Percentiles rank a stretch among this genome's conserved stretches.
phyloP scores from a whole-genome alignment of 2,329 filamentous ascomycete genomes.

The Xylariales sp. region DNA sequence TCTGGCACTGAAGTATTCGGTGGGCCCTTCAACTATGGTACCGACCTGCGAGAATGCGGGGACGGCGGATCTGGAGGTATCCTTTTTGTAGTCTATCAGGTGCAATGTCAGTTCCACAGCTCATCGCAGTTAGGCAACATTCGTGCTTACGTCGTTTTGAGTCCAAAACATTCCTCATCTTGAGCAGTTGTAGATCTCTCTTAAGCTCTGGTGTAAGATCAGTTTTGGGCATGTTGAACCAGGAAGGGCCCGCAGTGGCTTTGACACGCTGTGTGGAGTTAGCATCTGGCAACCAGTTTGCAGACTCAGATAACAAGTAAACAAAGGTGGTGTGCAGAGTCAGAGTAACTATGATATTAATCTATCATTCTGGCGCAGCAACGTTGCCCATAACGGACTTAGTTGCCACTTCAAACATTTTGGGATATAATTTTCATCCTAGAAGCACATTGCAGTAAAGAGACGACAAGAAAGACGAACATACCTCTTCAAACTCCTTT shows the following conservation, averaged over 20 bases:
- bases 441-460: slow-evolving; percentile 23
- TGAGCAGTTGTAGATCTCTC: slow-evolving; percentile 63
- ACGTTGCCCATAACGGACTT: slow-evolving; percentile 74
- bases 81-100: slow-evolving; percentile 79
- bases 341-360: slow-evolving; percentile 71
- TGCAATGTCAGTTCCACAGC: no score
- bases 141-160: no score
- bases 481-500: slow-evolving; percentile 22
- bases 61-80: slow-evolving; percentile 61
- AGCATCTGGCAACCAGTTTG: background rate
- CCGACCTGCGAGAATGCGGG: slow-evolving; percentile 88
- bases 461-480: slow-evolving; percentile 9
- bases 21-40: slow-evolving; percentile 81
- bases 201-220: slow-evolving; percentile 80
- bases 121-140: no score
- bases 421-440: slow-evolving; percentile 77
- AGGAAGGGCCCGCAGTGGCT: slow-evolving; percentile 69
- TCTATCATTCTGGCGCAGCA: slow-evolving; percentile 60
- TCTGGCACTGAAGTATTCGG: slow-evolving; percentile 78
- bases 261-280: slow-evolving; percentile 11
- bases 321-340: slow-evolving; percentile 27
- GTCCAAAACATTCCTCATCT: no score
- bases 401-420: slow-evolving; percentile 66
- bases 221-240: slow-evolving; percentile 86
- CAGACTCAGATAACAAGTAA: background rate